Base-by-base conservation (phyloP, 2,329 filamentous ascomycete species). In the Fusarium sacchari region DNA sequence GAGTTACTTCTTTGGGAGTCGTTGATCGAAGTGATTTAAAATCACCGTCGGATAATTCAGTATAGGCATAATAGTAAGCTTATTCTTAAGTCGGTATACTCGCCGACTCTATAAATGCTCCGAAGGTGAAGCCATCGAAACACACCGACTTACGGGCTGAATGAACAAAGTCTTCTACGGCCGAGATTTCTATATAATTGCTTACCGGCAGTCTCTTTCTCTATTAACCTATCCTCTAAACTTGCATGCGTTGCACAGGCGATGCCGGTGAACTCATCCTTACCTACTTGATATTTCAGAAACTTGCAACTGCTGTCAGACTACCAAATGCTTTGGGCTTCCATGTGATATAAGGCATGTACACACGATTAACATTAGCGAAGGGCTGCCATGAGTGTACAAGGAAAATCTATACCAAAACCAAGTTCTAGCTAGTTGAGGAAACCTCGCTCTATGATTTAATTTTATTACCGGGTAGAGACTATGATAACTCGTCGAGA, bases 81-180 rank as follows among this genome's bases (percentile, higher is more conserved):
- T 20, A 17, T 32, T 28, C 17, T 39, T 44, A 28, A 28, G 13
- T 10, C 22, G 8, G 24, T 40, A 28, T 28, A 24, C 18, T 26
- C 52, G 42, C 62, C 44, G 58, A 32, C 36, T 40, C 26, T 43
- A 24, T 26, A 26, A 28, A 44, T 36, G 22, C 26, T 32, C 47
- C 11, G 24, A 43, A 12, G 34, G 18, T 17, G 18, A 39, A 17
- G 34, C 14, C 2, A 11, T 13, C 14, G 15, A 50, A 32, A 50
- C 5, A 3, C 11, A 11, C 46, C 30, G 28, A 50, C 14, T n/a
- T n/a, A 5, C 7, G 22, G 22, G 15, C 22, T 14, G 5, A 2
- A 3, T 20, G 7, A 2, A 5, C 6, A n/a, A n/a, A 2, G 18
- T 26, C 4, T 24, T 9, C 13, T 18, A 17, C 6, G 24, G 11